phyloP scores from a whole-genome alignment of 768 basidiomycete species.

The Phanerodontia chrysosporium region DNA sequence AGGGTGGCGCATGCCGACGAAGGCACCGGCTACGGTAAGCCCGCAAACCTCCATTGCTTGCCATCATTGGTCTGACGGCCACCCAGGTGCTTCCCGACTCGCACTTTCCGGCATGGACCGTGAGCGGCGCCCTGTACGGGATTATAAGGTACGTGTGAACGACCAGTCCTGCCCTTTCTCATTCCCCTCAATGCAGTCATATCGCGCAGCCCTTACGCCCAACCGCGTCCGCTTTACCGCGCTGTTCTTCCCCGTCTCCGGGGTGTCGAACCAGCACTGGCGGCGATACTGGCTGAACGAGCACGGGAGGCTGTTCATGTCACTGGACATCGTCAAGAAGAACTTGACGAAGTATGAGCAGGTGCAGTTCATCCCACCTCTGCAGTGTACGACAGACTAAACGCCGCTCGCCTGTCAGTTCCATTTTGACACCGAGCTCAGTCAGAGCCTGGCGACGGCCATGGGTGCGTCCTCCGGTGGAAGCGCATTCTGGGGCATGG shows the following conservation, averaged over 20 bases:
- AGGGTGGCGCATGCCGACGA: too few relatives aligned
- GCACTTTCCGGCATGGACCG: too few relatives aligned
- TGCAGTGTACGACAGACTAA: neutral
- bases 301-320: constrained; percentile 26
- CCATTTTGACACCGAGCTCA: constrained; percentile 15
- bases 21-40: too few relatives aligned
- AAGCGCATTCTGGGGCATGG: constrained; percentile 27
- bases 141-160: too few relatives aligned
- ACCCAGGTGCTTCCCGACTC: too few relatives aligned
- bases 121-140: too few relatives aligned
- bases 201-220: constrained; percentile 15
- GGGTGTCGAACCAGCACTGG: constrained; percentile 29
- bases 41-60: too few relatives aligned
- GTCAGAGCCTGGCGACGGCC: constrained; percentile 6
- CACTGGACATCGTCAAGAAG: constrained; percentile 28
- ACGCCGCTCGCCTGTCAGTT: constrained; percentile 10
- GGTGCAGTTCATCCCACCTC: constrained; percentile 15
- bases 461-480: constrained; percentile 14
- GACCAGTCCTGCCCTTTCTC: too few relatives aligned
- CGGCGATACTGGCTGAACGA: constrained; percentile 27
- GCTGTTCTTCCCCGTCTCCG: constrained; percentile 25
- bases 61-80: too few relatives aligned
- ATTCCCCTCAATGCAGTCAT: neutral
- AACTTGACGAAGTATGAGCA: constrained; percentile 34
- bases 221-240: constrained; percentile 29